Evolutionary conservation across 2,329 filamentous ascomycete species (phyloP).

Genomic region (Leptoxyphium fumago): DNA sequence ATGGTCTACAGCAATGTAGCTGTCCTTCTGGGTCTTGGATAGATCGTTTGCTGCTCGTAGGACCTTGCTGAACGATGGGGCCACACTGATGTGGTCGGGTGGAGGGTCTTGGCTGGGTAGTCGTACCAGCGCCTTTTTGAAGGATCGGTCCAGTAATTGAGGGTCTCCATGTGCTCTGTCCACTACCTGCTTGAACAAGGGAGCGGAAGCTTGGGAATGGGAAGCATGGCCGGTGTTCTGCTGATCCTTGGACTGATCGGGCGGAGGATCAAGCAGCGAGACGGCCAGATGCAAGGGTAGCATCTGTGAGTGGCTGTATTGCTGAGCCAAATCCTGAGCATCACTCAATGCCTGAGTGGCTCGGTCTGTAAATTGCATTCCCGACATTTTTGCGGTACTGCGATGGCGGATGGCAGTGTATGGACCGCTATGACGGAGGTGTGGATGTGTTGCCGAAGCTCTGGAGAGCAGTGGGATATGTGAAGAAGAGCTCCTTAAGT

Average conservation of each 20-base stretch:
- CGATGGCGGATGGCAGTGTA: neutral
- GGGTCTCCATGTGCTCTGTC: constrained; percentile 88
- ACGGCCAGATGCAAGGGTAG: constrained; percentile 81
- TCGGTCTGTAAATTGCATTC: constrained; percentile 87
- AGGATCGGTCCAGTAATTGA: constrained; percentile 70
- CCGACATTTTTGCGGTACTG: constrained; percentile 42
- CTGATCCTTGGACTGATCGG: constrained; percentile 64
- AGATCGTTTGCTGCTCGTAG: constrained; percentile 74
- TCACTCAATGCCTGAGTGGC: constrained; percentile 82
- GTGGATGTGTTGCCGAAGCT: no score
- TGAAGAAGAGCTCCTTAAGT: no score
- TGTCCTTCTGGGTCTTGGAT: constrained; percentile 95
- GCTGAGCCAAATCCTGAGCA: constrained; percentile 72
- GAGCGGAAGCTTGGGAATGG: constrained; percentile 45
- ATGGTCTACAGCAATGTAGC: constrained; percentile 87
- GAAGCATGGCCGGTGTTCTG: constrained; percentile 51
- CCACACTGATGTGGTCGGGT: constrained; percentile 72
- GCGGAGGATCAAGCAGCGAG: constrained; percentile 59
- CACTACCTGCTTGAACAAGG: constrained; percentile 89
- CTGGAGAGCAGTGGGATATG: no score
- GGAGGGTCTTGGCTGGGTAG: constrained; percentile 90
- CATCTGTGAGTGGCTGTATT: constrained; percentile 84
- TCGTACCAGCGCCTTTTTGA: constrained; percentile 85
- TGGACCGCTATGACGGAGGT: no score
- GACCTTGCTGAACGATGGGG: constrained; percentile 67